Evolutionary conservation across 495 filamentous ascomycete species (phyloP).

Genomic region (Gamarada debralockiae): DNA sequence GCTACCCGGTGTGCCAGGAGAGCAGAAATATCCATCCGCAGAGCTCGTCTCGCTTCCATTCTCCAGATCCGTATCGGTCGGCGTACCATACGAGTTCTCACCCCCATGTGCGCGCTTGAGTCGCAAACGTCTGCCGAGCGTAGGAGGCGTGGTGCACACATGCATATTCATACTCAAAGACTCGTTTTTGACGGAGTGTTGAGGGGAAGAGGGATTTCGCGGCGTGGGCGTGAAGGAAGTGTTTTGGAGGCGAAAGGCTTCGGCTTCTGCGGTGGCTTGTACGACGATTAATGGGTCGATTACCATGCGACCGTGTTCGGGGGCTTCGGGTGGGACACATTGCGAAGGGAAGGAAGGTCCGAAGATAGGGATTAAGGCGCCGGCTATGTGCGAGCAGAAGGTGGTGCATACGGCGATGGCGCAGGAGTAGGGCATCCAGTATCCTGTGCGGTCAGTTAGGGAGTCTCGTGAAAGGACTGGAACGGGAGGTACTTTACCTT

Average conservation of each 20-base stretch:
- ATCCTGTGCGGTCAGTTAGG: conserved; percentile 52
- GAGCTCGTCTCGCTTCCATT: conserved; percentile 17
- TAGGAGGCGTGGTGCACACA: conserved; percentile 7
- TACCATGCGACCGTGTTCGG: conserved; percentile 59
- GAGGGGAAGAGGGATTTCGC: neutral
- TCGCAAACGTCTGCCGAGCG: conserved; percentile 18
- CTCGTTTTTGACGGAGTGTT: conserved; percentile 6
- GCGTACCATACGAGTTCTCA: conserved; percentile 29
- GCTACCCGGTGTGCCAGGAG: conserved; percentile 23
- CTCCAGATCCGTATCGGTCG: conserved; percentile 35
- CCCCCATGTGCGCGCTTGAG: conserved; percentile 18
- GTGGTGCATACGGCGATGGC: conserved; percentile 80
- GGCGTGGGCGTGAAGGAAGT: conserved; percentile 5
- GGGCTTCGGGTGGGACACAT: conserved; percentile 59
- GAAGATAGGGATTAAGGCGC: conserved; percentile 83
- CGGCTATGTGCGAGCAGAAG: conserved; percentile 82
- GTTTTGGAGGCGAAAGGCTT: conserved; percentile 35
- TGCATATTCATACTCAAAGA: neutral
- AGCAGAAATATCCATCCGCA: conserved; percentile 24
- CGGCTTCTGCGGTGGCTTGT: conserved; percentile 38
- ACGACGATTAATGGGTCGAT: conserved; percentile 60
- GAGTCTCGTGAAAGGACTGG: neutral
- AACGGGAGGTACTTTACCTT: conserved; percentile 55
- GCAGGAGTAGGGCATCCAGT: conserved; percentile 91
- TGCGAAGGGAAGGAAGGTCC: conserved; percentile 69